Evolutionary conservation across 768 basidiomycete species (phyloP).

Genomic region (Psilocybe azurescens): DNA sequence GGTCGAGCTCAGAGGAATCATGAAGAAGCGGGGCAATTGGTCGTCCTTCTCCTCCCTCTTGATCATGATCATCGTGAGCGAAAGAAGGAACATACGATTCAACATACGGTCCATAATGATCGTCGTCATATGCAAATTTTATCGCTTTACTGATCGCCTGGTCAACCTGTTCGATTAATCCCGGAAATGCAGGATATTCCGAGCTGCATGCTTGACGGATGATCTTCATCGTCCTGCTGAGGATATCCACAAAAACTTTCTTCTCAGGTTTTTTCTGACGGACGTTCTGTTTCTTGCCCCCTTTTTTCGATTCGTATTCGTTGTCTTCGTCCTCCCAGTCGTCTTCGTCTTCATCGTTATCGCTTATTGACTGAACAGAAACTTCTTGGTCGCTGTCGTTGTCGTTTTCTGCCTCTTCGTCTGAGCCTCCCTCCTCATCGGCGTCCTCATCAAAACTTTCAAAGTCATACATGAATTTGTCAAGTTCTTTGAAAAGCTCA

Average conservation of each 20-base stretch:
- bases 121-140: not conserved
- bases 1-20: not conserved
- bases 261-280: not conserved
- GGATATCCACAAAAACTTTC: not conserved
- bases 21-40: slow-evolving; percentile 1
- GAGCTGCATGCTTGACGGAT: slow-evolving; percentile 8
- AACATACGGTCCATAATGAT: not conserved
- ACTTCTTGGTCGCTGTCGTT: too few relatives aligned
- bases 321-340: not conserved
- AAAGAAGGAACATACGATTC: slow-evolving; percentile 7
- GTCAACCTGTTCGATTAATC: slow-evolving; percentile 8
- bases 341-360: not conserved
- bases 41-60: not conserved
- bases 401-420: too few relatives aligned
- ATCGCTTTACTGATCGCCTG: slow-evolving; percentile 7
- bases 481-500: not conserved
- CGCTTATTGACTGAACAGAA: not conserved
- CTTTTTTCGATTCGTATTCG: not conserved
- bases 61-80: slow-evolving; percentile 3
- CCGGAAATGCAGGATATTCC: not conserved
- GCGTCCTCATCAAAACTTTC: too few relatives aligned
- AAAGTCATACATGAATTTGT: too few relatives aligned
- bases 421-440: too few relatives aligned
- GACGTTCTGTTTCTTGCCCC: too few relatives aligned
- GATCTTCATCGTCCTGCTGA: not conserved